Percentiles rank a stretch among this genome's conserved stretches.
Evolutionary conservation across 2,329 filamentous ascomycete species (phyloP).

Genomic region (Calonectria honghensis): DNA sequence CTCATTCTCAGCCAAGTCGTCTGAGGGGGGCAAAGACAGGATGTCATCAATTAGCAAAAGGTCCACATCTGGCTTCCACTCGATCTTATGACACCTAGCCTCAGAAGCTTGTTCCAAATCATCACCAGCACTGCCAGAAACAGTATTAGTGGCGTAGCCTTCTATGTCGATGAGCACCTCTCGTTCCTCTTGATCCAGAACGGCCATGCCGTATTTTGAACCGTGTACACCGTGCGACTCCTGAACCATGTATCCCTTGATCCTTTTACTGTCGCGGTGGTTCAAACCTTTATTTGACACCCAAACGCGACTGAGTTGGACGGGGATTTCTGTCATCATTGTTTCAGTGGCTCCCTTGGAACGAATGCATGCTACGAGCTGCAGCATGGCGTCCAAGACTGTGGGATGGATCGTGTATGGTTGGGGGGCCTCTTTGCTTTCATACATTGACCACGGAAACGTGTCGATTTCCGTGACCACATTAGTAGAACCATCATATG

Average conservation of each 20-base stretch:
- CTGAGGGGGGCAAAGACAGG: background rate
- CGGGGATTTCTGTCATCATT: background rate
- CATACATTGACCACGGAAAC: background rate
- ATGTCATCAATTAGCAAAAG: background rate
- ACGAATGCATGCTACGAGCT: background rate
- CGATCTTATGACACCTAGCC: background rate
- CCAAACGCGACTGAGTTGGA: background rate
- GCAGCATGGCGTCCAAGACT: conserved; percentile 15
- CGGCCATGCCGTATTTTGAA: background rate
- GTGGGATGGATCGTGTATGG: conserved; percentile 22
- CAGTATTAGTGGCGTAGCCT: background rate
- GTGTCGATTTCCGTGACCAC: background rate
- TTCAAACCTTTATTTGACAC: background rate
- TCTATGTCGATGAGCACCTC: background rate
- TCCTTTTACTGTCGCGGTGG: background rate
- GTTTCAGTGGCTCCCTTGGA: background rate
- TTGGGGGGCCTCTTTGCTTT: background rate
- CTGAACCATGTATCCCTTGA: conserved; percentile 1
- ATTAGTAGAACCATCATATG: background rate
- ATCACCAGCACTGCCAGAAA: background rate
- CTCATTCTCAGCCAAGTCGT: background rate
- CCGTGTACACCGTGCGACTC: background rate
- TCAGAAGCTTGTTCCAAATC: background rate
- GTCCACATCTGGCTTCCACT: conserved; percentile 9
- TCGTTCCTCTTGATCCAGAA: background rate